Percentiles rank a stretch among this genome's conserved stretches.
These are phyloP conservation scores for Candida sojae DNA, from an alignment of 1,139 yeast genomes.

Conservation along the genomic window DNA sequence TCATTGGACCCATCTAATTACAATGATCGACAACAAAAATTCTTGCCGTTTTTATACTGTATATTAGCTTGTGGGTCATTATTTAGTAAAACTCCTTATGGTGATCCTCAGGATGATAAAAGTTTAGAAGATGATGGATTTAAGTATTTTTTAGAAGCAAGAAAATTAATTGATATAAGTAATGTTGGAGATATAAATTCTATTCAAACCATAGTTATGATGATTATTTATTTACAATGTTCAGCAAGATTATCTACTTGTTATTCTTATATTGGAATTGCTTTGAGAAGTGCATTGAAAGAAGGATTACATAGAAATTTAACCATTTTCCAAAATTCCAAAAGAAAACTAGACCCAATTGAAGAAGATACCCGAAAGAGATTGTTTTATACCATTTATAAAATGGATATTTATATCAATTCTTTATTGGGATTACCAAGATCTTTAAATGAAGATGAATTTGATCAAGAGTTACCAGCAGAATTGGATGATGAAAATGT, in stretches of 20 bases:
- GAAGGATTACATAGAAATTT: conserved; percentile 86
- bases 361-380: conserved; percentile 86
- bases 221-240: conserved; percentile 81
- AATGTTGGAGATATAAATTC: conserved; percentile 50
- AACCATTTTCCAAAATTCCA: conserved; percentile 50
- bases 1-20: conserved; percentile 70
- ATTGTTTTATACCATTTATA: conserved; percentile 84
- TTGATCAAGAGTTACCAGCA: conserved; percentile 84
- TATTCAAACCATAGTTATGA: conserved; percentile 71
- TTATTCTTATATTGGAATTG: conserved; percentile 91
- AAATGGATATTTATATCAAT: conserved; percentile 88
- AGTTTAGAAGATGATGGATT: conserved; percentile 74
- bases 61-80: conserved; percentile 65
- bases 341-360: conserved; percentile 65
- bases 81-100: conserved; percentile 50
- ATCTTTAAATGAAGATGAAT: conserved; percentile 72
- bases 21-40: conserved; percentile 72
- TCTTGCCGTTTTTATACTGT: conserved; percentile 73
- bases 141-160: conserved; percentile 78
- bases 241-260: conserved; percentile 89
- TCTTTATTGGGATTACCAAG: conserved; percentile 89
- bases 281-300: conserved; percentile 79
- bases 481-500: conserved; percentile 88
- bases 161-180: conserved; percentile 67
- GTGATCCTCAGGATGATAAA: conserved; percentile 30